Conservation (phyloP, 75 land plant genomes). For the Selaginella moellendorffii region DNA sequence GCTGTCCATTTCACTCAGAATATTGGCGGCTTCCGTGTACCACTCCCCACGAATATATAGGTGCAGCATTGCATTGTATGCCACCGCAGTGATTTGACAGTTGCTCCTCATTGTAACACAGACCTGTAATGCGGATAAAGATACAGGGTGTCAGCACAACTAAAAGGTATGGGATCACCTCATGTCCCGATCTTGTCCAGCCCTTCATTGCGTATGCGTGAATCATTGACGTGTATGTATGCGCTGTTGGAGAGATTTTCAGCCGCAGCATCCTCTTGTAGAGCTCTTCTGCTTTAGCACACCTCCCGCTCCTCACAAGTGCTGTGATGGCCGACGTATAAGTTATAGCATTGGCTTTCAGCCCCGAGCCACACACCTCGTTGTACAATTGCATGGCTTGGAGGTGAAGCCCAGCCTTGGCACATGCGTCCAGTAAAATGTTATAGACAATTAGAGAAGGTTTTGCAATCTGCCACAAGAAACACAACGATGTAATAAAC, state of each 20-base stretch:
- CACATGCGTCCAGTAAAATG: constrained; percentile 23
- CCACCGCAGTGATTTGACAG: constrained; percentile 1
- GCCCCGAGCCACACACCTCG: constrained; percentile 13
- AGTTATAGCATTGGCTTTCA: constrained; percentile 17
- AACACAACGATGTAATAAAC: not conserved
- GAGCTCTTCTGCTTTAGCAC: constrained; percentile 22
- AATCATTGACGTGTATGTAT: constrained; percentile 25
- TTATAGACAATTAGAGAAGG: constrained; percentile 26
- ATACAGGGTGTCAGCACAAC: too few relatives aligned
- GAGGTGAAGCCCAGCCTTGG: constrained; percentile 20
- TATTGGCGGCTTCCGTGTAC: constrained; percentile 26
- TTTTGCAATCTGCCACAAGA: constrained; percentile 13
- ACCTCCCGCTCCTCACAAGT: constrained; percentile 19
- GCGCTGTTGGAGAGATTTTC: constrained; percentile 15
- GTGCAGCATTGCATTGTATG: constrained; percentile 21
- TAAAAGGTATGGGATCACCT: too few relatives aligned
- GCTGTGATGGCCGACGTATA: constrained; percentile 28
- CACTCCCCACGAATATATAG: constrained; percentile 20
- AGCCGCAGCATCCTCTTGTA: constrained; percentile 17
- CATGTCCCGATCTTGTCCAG: constrained; percentile 27
- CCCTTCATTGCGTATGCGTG: constrained; percentile 16
- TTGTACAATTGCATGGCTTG: constrained; percentile 21
- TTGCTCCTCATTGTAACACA: constrained; percentile 8
- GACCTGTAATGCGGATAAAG: too few relatives aligned
- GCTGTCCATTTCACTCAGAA: constrained; percentile 23